A percentile compares a stretch with the other conserved stretches of the same genome.
Conservation (phyloP, 2,329 filamentous ascomycete species). For the Fusarium setosum region DNA sequence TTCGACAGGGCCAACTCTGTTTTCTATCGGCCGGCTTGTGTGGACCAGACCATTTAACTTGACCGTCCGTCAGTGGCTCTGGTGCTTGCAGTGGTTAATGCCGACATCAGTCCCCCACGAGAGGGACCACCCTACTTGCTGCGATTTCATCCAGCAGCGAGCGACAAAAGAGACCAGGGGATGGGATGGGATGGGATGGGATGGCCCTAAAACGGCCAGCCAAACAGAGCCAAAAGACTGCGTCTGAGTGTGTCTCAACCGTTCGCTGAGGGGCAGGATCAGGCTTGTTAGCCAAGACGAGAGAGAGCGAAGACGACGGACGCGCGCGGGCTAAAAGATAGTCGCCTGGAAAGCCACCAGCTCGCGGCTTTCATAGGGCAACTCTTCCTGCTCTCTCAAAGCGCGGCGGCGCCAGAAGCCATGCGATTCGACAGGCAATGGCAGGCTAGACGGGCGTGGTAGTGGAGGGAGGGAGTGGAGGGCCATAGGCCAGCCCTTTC, state of each 20-base stretch:
- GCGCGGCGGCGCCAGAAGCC: constrained; percentile 33
- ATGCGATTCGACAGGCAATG: constrained; percentile 39
- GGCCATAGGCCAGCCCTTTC: constrained; percentile 34
- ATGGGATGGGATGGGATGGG: too few species aligned
- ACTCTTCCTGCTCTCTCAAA: constrained; percentile 19
- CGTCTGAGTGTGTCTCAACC: constrained; percentile 3
- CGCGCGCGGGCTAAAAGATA: constrained; percentile 36
- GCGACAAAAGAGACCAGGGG: background rate
- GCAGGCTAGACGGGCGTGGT: constrained; percentile 32
- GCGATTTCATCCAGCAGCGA: background rate
- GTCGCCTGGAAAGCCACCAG: constrained; percentile 32
- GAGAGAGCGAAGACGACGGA: constrained; percentile 21
- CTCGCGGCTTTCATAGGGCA: constrained; percentile 42
- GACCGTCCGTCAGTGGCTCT: background rate
- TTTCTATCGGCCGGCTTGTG: background rate
- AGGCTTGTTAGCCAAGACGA: constrained; percentile 19
- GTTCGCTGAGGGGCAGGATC: constrained; percentile 12
- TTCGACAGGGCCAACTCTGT: constrained; percentile 24
- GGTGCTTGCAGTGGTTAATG: background rate
- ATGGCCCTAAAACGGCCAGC: background rate
- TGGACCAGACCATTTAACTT: constrained; percentile 5
- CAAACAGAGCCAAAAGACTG: background rate
- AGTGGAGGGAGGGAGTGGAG: constrained; percentile 23
- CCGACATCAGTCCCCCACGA: constrained; percentile 14
- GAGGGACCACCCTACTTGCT: constrained; percentile 10